These are phyloP conservation scores for Ceratocystiopsis brevicomis DNA, from an alignment of 2,329 filamentous ascomycete species.

Conservation along the genomic window DNA sequence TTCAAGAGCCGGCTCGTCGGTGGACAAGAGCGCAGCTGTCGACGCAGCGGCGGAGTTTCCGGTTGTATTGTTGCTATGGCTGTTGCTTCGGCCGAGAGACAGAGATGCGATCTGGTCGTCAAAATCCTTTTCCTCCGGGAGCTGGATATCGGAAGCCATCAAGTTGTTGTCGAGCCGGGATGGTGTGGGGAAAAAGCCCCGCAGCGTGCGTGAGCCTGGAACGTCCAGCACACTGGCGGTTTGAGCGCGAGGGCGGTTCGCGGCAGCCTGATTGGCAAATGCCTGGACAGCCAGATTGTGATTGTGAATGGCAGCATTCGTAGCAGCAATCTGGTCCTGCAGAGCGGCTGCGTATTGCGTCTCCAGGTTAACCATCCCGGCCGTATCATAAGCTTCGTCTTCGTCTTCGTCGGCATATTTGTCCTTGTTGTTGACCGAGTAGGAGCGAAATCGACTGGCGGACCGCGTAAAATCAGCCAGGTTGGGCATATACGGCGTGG, in stretches of 20 bases:
- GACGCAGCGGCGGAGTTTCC: background rate
- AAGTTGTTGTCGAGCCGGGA: constrained; percentile 58
- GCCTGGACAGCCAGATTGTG: constrained; percentile 90
- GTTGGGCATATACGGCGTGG: constrained; percentile 56
- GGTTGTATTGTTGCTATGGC: constrained; percentile 33
- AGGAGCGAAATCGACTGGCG: constrained; percentile 80
- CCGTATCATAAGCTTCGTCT: constrained; percentile 56
- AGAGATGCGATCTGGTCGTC: constrained; percentile 59
- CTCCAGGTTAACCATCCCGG: constrained; percentile 30
- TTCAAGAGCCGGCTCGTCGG: constrained; percentile 65
- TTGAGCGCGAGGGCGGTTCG: constrained; percentile 67
- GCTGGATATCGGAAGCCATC: constrained; percentile 52
- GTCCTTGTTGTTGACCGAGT: constrained; percentile 96
- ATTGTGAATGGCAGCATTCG: constrained; percentile 57
- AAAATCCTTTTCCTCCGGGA: constrained; percentile 59
- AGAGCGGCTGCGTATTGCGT: constrained; percentile 40
- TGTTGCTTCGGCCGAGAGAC: constrained; percentile 48
- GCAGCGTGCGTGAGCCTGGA: constrained; percentile 44
- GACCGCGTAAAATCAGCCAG: constrained; percentile 59
- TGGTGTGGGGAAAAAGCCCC: constrained; percentile 56
- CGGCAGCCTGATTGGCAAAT: constrained; percentile 67
- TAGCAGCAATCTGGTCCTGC: constrained; percentile 43
- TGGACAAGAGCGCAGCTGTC: constrained; percentile 32
- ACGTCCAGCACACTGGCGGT: constrained; percentile 85
- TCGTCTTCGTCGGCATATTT: constrained; percentile 88